phyloP scores from a whole-genome alignment of 1,284 basidiomycete genomes.

The Tremellales sp. region DNA sequence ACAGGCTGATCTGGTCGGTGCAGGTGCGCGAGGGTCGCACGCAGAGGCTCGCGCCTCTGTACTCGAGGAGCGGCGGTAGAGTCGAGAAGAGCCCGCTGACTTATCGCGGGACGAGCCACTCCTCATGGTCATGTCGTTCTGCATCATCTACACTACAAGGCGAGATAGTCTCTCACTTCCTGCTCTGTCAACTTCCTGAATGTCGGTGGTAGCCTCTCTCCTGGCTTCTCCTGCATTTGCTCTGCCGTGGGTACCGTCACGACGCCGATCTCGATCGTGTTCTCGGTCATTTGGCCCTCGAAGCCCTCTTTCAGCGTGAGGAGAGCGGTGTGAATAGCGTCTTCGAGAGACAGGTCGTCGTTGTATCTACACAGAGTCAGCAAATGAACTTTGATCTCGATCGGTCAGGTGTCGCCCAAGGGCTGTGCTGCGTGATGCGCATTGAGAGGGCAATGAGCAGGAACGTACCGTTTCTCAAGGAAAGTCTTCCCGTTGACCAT shows the following conservation, averaged over 20 bases:
- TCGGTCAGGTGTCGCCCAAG: too few relatives aligned
- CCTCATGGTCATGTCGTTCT: background rate
- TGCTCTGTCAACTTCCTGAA: constrained; percentile 92
- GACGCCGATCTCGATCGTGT: constrained; percentile 98
- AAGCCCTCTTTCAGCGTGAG: constrained; percentile 98
- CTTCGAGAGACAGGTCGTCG: constrained; percentile 97
- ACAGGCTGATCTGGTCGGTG: too few relatives aligned
- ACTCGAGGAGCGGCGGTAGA: too few relatives aligned
- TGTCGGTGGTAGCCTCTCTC: constrained; percentile 72
- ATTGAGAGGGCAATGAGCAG: background rate
- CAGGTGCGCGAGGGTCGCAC: too few relatives aligned
- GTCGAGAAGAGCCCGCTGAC: too few relatives aligned
- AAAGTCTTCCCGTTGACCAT: constrained; percentile 99
- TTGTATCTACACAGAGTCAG: constrained; percentile 68
- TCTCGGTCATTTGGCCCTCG: constrained; percentile 99
- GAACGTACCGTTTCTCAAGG: constrained; percentile 84
- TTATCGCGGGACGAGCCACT: too few relatives aligned
- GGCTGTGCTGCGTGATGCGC: too few relatives aligned
- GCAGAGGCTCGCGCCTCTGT: too few relatives aligned
- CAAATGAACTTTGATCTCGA: too few relatives aligned
- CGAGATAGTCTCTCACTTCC: constrained; percentile 87
- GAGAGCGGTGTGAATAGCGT: constrained; percentile 98
- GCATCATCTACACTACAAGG: constrained; percentile 31
- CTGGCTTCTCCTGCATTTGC: constrained; percentile 65
- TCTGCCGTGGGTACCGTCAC: constrained; percentile 77